Evolutionary conservation across 768 basidiomycete species (phyloP), one percentile per base, ranked within the genome.

Genomic region (Neoboletus brunneissimus): DNA sequence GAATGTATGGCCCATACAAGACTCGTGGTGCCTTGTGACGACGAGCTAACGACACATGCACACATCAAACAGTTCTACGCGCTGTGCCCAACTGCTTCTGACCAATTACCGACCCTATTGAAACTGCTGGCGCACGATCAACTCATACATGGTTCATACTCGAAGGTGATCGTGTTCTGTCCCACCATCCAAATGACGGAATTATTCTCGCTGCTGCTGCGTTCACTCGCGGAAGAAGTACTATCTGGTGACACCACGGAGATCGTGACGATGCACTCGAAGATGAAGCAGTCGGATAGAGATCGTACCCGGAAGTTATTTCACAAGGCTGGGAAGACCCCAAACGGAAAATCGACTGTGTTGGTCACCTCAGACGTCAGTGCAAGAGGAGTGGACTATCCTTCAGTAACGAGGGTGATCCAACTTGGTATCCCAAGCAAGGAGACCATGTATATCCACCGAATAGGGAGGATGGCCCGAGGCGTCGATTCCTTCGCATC

Each of bases 101-200:
- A 92, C 12, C 90, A 94, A 62, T 65, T 98, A 15, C 87, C 90
- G 0, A 89, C 96, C 65, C 64, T 94, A 43, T 62, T 95, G 40
- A 83, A 87, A 44, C 78, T 97, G 18, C 75, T 99, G 58, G 87
- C 86, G 0, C 90, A 96, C 62, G 97, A 98, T 69, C 94, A 96
- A 67, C 79, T 98, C 34, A 63, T 67, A 18, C 83, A 89, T 66
- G 79, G 85, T 1, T 77, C 79, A 10, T 71, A 73, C 43, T 87
- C 88, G 37, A 98, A 95, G 71, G 73, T 83, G 50, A 83, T 98
- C 62, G 67, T 98, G 23, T 97, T 97, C 79, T 73, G 91, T 25
- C 83, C 86, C 34, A 96, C 95, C 0, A 90, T 90, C 13, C 94
- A 89, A 66, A 79, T 87, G 79, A 91, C 92, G 2, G 84, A 88